Evolutionary conservation across 2,329 filamentous ascomycete genomes (phyloP), one percentile per base, ranked within the genome.

Genomic region (Stachybotrys elegans): DNA sequence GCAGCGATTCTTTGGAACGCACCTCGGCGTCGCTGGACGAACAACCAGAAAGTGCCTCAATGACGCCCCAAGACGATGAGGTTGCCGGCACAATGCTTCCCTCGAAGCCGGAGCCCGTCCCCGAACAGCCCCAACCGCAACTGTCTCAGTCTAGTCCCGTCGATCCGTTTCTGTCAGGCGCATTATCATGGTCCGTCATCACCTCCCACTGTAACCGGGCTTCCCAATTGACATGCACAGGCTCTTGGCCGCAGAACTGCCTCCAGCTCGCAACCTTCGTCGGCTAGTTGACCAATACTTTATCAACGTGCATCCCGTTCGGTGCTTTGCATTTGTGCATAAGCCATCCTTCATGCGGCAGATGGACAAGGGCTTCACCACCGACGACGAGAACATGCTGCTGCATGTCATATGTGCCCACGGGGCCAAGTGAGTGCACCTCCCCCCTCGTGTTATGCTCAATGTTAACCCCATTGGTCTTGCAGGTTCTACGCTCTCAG

Each of bases 291-390:
- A 66, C 37, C 63, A 63, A 46, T 67, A 67, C 44, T 67, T 67
- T 49, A 53, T 61, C 46, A 67, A 67, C 22, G 53, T 67, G 5
- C 73, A 67, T 41, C 63, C 63, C n/a, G 57, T 67, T 5, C 59
- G 65, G 17, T 67, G 65, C 47, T 67, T 67, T 43, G 63, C 65
- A 14, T 67, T 67, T 56, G 62, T 67, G 16, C 64, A 67, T 42
- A 65, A 66, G 40, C 64, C 64, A 4, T 66, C 64, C 2, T 67
- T 67, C 40, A 63, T 65, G 49, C 53, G 63, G 6, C 63, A 66
- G 37, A 52, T 67, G 5, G 64, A 67, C 44, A 65, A 61, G 20
- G 64, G 64, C 0, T 57, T 66, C 37, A 54, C 57, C 7, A 57
- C 52, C 4, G 63, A 67, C 11, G 63, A 67, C 27, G 64, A 67